A percentile compares a stretch with the other conserved stretches of the same genome.
phyloP scores from a whole-genome alignment of 495 filamentous ascomycete species.

The Talaromyces wortmannii region DNA sequence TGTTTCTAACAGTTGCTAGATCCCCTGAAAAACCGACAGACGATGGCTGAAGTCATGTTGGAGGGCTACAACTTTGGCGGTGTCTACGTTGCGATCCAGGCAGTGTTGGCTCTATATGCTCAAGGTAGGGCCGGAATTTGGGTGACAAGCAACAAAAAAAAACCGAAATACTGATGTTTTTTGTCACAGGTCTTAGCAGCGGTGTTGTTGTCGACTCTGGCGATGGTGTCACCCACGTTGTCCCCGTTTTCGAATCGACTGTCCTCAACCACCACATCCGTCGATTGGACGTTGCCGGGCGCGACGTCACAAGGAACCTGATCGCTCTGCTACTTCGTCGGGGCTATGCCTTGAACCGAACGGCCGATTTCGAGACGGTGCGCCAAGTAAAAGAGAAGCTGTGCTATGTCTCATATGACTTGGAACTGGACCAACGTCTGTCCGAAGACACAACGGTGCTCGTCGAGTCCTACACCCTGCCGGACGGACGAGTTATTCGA shows the following conservation, averaged over 20 bases:
- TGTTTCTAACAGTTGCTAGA: conserved; percentile 21
- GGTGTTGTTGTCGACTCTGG: conserved; percentile 97
- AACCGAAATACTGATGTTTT: conserved; percentile 7
- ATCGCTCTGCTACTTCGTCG: conserved; percentile 92
- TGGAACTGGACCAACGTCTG: conserved; percentile 90
- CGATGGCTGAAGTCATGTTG: conserved; percentile 99
- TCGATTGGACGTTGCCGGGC: conserved; percentile 88
- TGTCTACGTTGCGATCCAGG: conserved; percentile 98
- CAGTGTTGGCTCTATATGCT: conserved; percentile 93
- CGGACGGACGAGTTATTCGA: conserved; percentile 91
- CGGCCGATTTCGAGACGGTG: conserved; percentile 98
- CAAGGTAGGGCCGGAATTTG: conserved; percentile 56
- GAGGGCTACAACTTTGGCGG: conserved; percentile 93
- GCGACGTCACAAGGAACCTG: conserved; percentile 94
- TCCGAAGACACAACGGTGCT: conserved; percentile 97
- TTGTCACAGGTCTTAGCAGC: conserved; percentile 68
- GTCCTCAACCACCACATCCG: conserved; percentile 95
- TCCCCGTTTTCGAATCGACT: conserved; percentile 94
- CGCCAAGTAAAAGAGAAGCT: conserved; percentile 99
- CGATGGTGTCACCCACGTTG: conserved; percentile 96
- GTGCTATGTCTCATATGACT: conserved; percentile 97
- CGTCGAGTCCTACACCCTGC: conserved; percentile 94
- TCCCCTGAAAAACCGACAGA: conserved; percentile 87
- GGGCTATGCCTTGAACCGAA: conserved; percentile 95
- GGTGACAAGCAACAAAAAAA: not conserved